A percentile compares a stretch with the other conserved stretches of the same genome.
Evolutionary conservation across 495 filamentous ascomycete genomes (phyloP).

Genomic region (Parachaetomium inaequale): DNA sequence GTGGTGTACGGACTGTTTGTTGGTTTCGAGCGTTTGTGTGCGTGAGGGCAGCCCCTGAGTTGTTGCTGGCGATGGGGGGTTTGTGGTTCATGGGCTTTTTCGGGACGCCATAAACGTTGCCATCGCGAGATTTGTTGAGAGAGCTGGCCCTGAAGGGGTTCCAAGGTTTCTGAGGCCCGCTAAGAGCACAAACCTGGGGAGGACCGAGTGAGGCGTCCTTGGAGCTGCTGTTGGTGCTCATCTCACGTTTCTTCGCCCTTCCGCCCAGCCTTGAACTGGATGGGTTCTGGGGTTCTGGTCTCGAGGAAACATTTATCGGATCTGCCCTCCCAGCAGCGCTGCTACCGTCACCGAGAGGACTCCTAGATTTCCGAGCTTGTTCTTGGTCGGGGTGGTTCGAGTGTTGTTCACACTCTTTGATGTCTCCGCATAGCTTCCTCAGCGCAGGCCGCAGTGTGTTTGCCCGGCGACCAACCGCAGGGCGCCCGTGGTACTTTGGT

Average conservation of each 20-base stretch:
- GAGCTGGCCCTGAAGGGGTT: background rate
- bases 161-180: background rate
- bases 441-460: background rate
- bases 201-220: background rate
- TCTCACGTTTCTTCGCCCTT: background rate
- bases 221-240: background rate
- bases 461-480: background rate
- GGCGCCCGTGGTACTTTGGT: background rate
- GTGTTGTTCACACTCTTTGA: background rate
- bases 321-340: background rate
- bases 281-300: background rate
- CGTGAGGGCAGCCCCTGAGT: too few relatives aligned
- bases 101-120: background rate
- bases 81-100: background rate
- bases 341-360: too few relatives aligned
- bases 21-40: too few relatives aligned
- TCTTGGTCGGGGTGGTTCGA: background rate
- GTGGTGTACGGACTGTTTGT: too few relatives aligned
- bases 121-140: background rate
- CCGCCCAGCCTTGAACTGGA: background rate
- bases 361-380: too few relatives aligned
- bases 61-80: background rate
- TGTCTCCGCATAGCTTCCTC: background rate
- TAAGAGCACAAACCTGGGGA: background rate
- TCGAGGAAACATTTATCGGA: too few relatives aligned